These are phyloP conservation scores for Talinum fruticosum DNA, from an alignment of 148 eudicot genomes.

Conservation along the genomic window DNA sequence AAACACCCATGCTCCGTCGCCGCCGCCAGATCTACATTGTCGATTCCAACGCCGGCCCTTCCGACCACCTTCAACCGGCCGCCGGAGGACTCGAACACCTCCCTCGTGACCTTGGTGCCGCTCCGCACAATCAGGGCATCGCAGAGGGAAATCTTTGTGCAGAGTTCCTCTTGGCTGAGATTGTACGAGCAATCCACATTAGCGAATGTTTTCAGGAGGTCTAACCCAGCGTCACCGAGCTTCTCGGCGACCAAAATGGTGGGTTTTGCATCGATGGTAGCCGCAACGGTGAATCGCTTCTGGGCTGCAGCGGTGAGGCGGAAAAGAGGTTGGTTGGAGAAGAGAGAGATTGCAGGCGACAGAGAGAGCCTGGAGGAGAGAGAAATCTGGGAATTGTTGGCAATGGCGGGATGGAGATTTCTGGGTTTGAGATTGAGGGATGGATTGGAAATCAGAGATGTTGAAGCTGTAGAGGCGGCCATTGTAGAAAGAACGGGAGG, in stretches of 20 bases:
- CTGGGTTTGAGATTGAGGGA: slow-evolving; percentile 17
- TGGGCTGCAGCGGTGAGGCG: neutral
- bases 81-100: slow-evolving; percentile 82
- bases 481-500: slow-evolving; percentile 1
- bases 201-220: slow-evolving; percentile 56
- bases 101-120: slow-evolving; percentile 83
- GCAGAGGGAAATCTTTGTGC: slow-evolving; percentile 90
- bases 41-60: slow-evolving; percentile 96
- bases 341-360: slow-evolving; percentile 27
- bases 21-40: slow-evolving; percentile 95
- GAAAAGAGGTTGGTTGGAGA: neutral
- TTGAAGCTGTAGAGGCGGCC: slow-evolving; percentile 37
- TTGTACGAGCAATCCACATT: slow-evolving; percentile 93
- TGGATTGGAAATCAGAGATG: slow-evolving; percentile 19
- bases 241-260: slow-evolving; percentile 85
- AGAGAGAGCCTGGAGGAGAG: slow-evolving; percentile 8
- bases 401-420: slow-evolving; percentile 23
- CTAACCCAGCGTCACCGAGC: slow-evolving; percentile 71
- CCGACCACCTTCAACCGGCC: slow-evolving; percentile 94
- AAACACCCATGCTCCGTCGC: slow-evolving; percentile 97
- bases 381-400: slow-evolving; percentile 15
- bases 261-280: slow-evolving; percentile 58
- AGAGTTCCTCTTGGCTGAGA: slow-evolving; percentile 70
- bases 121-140: slow-evolving; percentile 88
- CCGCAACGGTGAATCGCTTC: neutral